Evolutionary conservation across 1,139 yeast species (phyloP), one percentile per base, ranked within the genome.

Genomic region (Geotrichum cucujoidarum): DNA sequence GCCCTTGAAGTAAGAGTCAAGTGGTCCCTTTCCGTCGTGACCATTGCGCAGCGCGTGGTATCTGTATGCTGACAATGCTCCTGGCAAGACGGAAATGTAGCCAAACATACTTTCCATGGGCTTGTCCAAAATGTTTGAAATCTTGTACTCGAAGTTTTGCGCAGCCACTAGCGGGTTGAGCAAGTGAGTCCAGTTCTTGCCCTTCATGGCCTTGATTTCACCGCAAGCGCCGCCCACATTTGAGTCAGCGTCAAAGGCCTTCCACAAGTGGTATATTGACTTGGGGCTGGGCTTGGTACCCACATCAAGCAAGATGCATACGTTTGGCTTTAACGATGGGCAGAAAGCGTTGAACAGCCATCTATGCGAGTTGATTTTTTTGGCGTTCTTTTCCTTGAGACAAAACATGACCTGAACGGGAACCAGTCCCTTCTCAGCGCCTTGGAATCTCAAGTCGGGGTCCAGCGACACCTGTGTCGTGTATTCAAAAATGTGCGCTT

Each of bases 181-280:
- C 55, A 92, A 71, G 54, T 88, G 86, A 22, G 71, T 62, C 77
- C 96, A 87, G 16, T 81, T 84, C 61, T 80, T 84, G 39, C 97
- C 97, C 59, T 85, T 87, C 86, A 90, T 84, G 1, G 97, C 89
- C 55, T 84, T 85, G 61, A 92, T 89, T 66, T 92, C 97, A 53
- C 98, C 98, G 16, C 97, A 96, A 1, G 95, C 97, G 56, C 97
- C 98, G 1, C 96, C 98, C 49, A 90, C 95, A 60, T 90, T 89
- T 1, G 97, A 88, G 64, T 92, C 97, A 59, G 83, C 77, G 64
- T 92, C 97, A 64, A 92, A 92, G 0, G 95, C 95, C 67, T 92
- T 92, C 98, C 98, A 92, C 54, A 92, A 72, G 58, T 89, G 92
- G 62, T 92, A 92, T 33, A 90, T 71, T 0, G 97, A 90, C 48